Evolutionary conservation across 1,284 basidiomycete species (phyloP), one percentile per base, ranked within the genome.

Genomic region (Cutaneotrichosporon mucoides): DNA sequence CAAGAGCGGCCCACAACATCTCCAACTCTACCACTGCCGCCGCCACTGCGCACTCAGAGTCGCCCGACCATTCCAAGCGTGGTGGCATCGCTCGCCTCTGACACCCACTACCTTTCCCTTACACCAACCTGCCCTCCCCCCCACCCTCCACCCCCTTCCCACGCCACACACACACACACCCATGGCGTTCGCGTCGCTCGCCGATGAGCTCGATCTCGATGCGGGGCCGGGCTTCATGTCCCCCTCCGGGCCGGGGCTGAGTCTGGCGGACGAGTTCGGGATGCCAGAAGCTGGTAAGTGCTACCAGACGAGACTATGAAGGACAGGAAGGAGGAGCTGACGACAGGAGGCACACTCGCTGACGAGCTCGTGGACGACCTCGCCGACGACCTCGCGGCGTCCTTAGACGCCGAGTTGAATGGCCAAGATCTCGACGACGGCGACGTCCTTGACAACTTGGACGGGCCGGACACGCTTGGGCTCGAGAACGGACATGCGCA

Each of bases 141-240:
- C 24, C 24, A 24, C 24, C 33, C 16, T 34, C 45, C 5, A 5
- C 11, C 33, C 3, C 6, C 16, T 10, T 10, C 33, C 45, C 24
- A 8, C 11, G 24, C 10, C 34, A 6, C 10, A 9, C 7, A 11
- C 34, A 36, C 46, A 48, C 46, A 6, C 13, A 42, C 43, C 33
- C 34, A 62, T 62, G 61, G 58, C 61, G 11, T 59, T 60, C 49
- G 55, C 59, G 5, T 49, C 47, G n/a, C 52, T 63, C 37, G 61
- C 61, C 9, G 57, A 63, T 52, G 61, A 63, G 55, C 61, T 63
- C 42, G 58, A 63, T 43, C 48, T 63, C 40, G 61, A 63, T 16
- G 42, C 37, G 6, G 50, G 40, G 9, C 24, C 41, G 24, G 24
- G 24, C 5, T 42, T 34, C 40, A 41, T 38, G 43, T 37, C 13